Evolutionary conservation across 106 monocot genomes (phyloP).

Genomic region (Platanthera guangdongensis): DNA sequence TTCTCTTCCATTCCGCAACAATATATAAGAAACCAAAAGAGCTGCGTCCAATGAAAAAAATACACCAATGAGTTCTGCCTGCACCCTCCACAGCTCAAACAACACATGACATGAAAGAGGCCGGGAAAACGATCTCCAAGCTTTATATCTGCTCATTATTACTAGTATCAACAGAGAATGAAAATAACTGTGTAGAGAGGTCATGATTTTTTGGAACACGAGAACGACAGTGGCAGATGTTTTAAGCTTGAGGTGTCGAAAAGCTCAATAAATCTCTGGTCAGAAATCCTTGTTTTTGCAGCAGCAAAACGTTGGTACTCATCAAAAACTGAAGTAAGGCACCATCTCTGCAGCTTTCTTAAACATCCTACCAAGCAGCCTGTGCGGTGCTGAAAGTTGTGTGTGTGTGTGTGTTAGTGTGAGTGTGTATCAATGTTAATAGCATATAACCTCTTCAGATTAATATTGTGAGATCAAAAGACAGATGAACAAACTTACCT

Average conservation of each 20-base stretch:
- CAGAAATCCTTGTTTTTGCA: slow-evolving; percentile 72
- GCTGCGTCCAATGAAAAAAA: too few species aligned
- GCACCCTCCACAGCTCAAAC: too few species aligned
- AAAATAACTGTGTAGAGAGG: neutral
- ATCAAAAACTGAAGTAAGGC: slow-evolving; percentile 64
- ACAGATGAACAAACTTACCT: slow-evolving; percentile 27
- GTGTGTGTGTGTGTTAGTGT: neutral
- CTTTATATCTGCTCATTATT: neutral
- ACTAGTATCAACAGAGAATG: neutral
- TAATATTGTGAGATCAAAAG: neutral
- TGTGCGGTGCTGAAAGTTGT: slow-evolving; percentile 60
- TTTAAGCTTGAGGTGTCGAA: slow-evolving; percentile 69
- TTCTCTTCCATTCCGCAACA: too few species aligned
- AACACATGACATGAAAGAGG: too few species aligned
- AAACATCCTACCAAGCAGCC: slow-evolving; percentile 78
- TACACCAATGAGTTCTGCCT: too few species aligned
- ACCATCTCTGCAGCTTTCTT: slow-evolving; percentile 80
- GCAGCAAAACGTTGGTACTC: slow-evolving; percentile 79
- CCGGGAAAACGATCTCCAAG: too few species aligned
- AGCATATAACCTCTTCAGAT: neutral
- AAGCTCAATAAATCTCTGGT: slow-evolving; percentile 71
- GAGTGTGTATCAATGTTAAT: neutral
- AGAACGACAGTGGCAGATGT: slow-evolving; percentile 27
- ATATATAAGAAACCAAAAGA: too few species aligned
- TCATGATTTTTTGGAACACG: neutral